phyloP scores from a whole-genome alignment of 169 alveolate species.

The Eimeria sp. region DNA sequence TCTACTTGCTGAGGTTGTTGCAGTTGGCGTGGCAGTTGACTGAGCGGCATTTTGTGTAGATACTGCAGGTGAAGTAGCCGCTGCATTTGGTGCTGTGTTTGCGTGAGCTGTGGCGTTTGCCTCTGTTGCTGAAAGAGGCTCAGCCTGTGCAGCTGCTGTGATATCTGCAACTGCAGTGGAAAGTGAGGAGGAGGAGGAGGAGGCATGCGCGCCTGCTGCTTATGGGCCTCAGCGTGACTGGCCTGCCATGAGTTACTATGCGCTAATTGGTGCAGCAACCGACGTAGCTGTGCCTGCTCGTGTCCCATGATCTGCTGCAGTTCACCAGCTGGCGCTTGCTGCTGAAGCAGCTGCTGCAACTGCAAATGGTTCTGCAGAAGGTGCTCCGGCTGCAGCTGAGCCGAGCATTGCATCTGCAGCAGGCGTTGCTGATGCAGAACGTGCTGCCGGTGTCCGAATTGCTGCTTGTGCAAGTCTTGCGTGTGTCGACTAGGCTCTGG shows the following conservation, averaged over 20 bases:
- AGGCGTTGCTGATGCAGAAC: not conserved
- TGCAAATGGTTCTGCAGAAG: not conserved
- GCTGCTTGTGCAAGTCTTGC: constrained; percentile 10
- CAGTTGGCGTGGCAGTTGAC: not conserved
- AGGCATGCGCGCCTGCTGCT: not conserved
- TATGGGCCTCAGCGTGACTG: not conserved
- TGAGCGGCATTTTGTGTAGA: not conserved
- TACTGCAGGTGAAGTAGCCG: not conserved
- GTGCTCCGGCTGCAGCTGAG: constrained; percentile 8
- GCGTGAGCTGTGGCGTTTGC: not conserved
- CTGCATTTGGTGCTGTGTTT: not conserved
- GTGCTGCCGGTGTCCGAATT: not conserved
- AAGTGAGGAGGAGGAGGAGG: not conserved
- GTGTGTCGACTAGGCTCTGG: not conserved
- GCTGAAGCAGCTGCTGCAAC: not conserved
- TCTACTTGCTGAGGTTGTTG: not conserved
- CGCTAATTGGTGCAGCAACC: constrained; percentile 29
- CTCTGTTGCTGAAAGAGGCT: not conserved
- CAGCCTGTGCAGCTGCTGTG: constrained; percentile 33
- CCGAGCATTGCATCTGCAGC: constrained; percentile 31
- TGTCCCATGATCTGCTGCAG: constrained; percentile 33
- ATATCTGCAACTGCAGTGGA: constrained; percentile 25
- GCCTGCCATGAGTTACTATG: not conserved
- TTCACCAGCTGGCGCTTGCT: not conserved
- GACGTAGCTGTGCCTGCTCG: constrained; percentile 25